These are phyloP conservation scores for Yamadazyma mexicana DNA, from an alignment of 1,139 yeast species.

Conservation along the genomic window DNA sequence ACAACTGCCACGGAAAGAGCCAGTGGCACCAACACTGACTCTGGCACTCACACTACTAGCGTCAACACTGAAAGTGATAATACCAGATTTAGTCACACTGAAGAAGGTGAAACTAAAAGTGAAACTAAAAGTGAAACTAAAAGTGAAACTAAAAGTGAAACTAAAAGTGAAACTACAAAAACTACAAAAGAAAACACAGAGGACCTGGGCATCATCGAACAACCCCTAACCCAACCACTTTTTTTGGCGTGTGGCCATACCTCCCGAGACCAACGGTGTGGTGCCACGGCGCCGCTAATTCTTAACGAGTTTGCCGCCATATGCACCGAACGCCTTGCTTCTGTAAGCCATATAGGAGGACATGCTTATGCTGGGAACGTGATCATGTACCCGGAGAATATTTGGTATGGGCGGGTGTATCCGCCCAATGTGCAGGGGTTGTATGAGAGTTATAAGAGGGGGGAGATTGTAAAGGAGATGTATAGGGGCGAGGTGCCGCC, in stretches of 20 bases:
- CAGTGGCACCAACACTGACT: too few species aligned
- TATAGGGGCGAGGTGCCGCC: constrained; percentile 51
- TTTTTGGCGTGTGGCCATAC: constrained; percentile 68
- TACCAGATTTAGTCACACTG: too few species aligned
- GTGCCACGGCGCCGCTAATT: constrained; percentile 58
- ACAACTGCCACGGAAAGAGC: too few species aligned
- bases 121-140: too few species aligned
- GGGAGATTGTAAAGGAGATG: constrained; percentile 51
- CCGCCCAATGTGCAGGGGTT: constrained; percentile 70
- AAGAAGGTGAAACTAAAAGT: too few species aligned
- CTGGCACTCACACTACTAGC: too few species aligned
- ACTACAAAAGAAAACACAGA: not conserved
- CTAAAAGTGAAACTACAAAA: too few species aligned
- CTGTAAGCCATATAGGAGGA: constrained; percentile 72
- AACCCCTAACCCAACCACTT: constrained; percentile 13
- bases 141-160: too few species aligned
- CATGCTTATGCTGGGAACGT: constrained; percentile 81
- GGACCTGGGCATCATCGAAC: constrained; percentile 1
- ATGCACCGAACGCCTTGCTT: constrained; percentile 37
- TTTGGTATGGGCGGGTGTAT: constrained; percentile 73
- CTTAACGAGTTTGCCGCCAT: constrained; percentile 42
- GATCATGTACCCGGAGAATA: constrained; percentile 49
- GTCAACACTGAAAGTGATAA: too few species aligned
- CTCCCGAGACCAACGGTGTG: constrained; percentile 66
- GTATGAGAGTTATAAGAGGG: constrained; percentile 51